Base-by-base conservation (phyloP, 2,329 filamentous ascomycete species). In the Trichoderma gracile region DNA sequence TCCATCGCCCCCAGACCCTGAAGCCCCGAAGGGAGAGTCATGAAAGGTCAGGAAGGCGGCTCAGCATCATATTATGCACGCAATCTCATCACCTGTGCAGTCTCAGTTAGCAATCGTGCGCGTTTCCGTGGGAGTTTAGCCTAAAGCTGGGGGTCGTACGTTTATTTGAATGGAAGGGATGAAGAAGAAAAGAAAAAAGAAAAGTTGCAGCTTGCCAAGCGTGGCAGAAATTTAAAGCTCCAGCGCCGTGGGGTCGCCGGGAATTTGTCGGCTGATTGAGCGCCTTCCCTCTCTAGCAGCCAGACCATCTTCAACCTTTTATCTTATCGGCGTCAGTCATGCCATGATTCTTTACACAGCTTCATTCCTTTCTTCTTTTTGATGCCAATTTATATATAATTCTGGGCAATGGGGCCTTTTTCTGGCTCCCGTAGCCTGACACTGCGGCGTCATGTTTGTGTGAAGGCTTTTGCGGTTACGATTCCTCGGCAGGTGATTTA, bases 101-200 rank as follows among this genome's bases (percentile, higher is more conserved):
- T 56, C 67, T 69, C 70, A 61, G 72, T 80, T 73, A 81, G 76
- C 63, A 66, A 59, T 56, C 61, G 56, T 50, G 60, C 33, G 43
- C 38, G 43, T 2, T 2, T 30, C 53, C 27, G 12, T 17, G n/a
- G 30, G 15, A 8, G 30, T 27, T 64, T 55, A 57, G 62, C 45
- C 70, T 67, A 10, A 30, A 68, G 68, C 69, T 54, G 9, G 60
- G 53, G 10, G 2, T 87, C 93, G 86, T 84, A 97, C 93, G 83
- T 92, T 86, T 89, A 88, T 90, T 96, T 96, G 96, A 97, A 93
- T 91, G 93, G 93, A 97, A 96, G 92, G 93, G 92, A 94, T 85
- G 88, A 89, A 85, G 88, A 82, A 73, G 75, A 80, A 79, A 82
- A 84, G 83, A 78, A 80, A 78, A 76, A 78, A 33, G 30, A 71